Evolutionary conservation across 768 basidiomycete species (phyloP).

Genomic region (Boletellus emodensis): DNA sequence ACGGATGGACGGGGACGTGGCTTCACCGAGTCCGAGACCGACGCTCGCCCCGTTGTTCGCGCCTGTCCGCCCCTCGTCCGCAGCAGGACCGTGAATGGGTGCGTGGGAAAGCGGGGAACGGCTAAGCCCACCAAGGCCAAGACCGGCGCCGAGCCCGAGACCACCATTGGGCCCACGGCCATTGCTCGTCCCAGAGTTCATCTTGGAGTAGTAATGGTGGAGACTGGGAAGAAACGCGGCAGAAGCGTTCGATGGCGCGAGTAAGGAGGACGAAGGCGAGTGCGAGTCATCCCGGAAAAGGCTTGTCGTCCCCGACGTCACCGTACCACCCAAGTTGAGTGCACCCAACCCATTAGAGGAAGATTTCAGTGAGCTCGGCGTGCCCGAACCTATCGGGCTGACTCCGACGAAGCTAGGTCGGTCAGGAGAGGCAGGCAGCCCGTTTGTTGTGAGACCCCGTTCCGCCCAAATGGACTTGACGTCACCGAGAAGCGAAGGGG

Average conservation of each 20-base stretch:
- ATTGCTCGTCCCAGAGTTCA: slow-evolving; percentile 32
- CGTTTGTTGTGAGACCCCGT: slow-evolving; percentile 31
- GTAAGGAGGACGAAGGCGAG: slow-evolving; percentile 31
- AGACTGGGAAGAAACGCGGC: slow-evolving; percentile 77
- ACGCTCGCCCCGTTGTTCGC: slow-evolving; percentile 11
- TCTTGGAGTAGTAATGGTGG: slow-evolving; percentile 61
- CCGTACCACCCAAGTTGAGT: slow-evolving; percentile 11
- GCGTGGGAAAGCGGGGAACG: slow-evolving; percentile 29
- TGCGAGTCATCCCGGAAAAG: slow-evolving; percentile 34
- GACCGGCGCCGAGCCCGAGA: slow-evolving; percentile 19
- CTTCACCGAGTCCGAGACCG: slow-evolving; percentile 26
- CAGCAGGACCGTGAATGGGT: slow-evolving; percentile 24
- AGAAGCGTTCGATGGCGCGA: slow-evolving; percentile 73
- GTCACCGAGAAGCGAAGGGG: slow-evolving; percentile 69
- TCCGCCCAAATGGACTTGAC: slow-evolving; percentile 82
- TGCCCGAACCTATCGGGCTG: slow-evolving; percentile 32
- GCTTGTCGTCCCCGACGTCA: slow-evolving; percentile 16
- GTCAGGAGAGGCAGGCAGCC: slow-evolving; percentile 38
- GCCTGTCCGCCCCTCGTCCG: slow-evolving; percentile 22
- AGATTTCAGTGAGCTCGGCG: slow-evolving; percentile 54
- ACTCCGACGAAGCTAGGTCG: slow-evolving; percentile 19
- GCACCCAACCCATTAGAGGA: slow-evolving; percentile 34
- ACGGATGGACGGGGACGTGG: slow-evolving; percentile 64
- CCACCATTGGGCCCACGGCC: slow-evolving; percentile 26
- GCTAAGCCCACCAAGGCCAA: slow-evolving; percentile 25